Conservation (phyloP, 1,284 basidiomycete genomes). For the Naganishia liquefaciens region DNA sequence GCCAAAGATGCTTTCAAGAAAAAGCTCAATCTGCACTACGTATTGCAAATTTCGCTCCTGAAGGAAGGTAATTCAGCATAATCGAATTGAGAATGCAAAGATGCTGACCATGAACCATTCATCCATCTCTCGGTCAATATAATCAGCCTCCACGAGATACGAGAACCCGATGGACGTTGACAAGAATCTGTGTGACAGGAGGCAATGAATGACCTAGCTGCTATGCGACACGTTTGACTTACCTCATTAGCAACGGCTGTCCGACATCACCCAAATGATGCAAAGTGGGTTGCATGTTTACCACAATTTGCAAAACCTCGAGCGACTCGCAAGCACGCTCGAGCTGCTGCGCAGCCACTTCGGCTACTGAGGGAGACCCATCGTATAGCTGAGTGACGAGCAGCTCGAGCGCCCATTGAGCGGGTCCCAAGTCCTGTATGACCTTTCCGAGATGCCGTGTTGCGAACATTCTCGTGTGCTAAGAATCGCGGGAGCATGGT, state of each 20-base stretch:
- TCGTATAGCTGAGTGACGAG: conserved; percentile 96
- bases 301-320: conserved; percentile 82
- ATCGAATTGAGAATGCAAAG: background rate
- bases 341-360: conserved; percentile 82
- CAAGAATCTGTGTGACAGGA: conserved; percentile 68
- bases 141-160: conserved; percentile 86
- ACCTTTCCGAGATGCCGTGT: conserved; percentile 84
- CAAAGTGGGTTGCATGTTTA: conserved; percentile 89
- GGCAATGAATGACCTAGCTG: too few relatives aligned
- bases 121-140: conserved; percentile 93
- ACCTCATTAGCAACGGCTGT: conserved; percentile 84
- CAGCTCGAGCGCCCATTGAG: conserved; percentile 80
- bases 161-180: conserved; percentile 90
- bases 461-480: conserved; percentile 85
- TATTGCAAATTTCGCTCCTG: conserved; percentile 53
- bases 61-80: background rate
- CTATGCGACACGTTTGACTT: conserved; percentile 41
- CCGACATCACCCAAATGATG: conserved; percentile 94
- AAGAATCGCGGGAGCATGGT: conserved; percentile 26
- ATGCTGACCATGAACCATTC: conserved; percentile 83
- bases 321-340: conserved; percentile 85
- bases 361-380: conserved; percentile 81
- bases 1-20: conserved; percentile 33
- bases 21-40: conserved; percentile 52
- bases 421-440: conserved; percentile 56